These are phyloP conservation scores for Oxytropis ochrocephala DNA, from an alignment of 306 rosid genomes.

Conservation along the genomic window DNA sequence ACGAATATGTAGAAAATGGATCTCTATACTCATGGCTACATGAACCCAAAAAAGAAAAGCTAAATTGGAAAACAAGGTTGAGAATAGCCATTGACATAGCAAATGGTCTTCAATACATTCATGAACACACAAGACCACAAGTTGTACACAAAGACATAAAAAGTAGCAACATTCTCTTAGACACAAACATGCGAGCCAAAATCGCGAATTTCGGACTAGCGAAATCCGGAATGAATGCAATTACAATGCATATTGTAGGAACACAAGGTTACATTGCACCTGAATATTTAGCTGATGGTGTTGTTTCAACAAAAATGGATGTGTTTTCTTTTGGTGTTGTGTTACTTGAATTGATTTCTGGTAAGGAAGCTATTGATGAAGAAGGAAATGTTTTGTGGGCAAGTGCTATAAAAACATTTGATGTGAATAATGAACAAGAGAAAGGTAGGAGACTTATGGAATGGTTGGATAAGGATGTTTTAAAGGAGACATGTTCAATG, in stretches of 20 bases:
- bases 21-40: slow-evolving; percentile 77
- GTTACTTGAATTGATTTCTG: slow-evolving; percentile 70
- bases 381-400: slow-evolving; percentile 52
- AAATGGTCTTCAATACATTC: slow-evolving; percentile 86
- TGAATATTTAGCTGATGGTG: slow-evolving; percentile 72
- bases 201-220: slow-evolving; percentile 93
- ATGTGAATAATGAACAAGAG: slow-evolving; percentile 43
- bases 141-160: slow-evolving; percentile 97
- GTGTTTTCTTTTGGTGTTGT: slow-evolving; percentile 88
- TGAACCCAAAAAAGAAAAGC: slow-evolving; percentile 25
- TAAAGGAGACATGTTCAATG: slow-evolving; percentile 47
- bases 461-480: slow-evolving; percentile 54
- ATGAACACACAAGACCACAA: slow-evolving; percentile 88
- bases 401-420: slow-evolving; percentile 35
- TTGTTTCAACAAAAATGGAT: slow-evolving; percentile 86
- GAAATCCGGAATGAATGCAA: slow-evolving; percentile 83
- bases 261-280: slow-evolving; percentile 97
- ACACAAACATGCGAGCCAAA: slow-evolving; percentile 76
- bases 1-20: slow-evolving; percentile 81
- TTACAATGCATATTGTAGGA: slow-evolving; percentile 95
- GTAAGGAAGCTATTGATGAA: slow-evolving; percentile 58
- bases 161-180: slow-evolving; percentile 85
- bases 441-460: slow-evolving; percentile 38
- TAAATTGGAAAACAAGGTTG: slow-evolving; percentile 69
- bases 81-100: slow-evolving; percentile 73